Evolutionary conservation across 169 alveolate genomes (phyloP).

Genomic region (Plasmodium ovale): DNA sequence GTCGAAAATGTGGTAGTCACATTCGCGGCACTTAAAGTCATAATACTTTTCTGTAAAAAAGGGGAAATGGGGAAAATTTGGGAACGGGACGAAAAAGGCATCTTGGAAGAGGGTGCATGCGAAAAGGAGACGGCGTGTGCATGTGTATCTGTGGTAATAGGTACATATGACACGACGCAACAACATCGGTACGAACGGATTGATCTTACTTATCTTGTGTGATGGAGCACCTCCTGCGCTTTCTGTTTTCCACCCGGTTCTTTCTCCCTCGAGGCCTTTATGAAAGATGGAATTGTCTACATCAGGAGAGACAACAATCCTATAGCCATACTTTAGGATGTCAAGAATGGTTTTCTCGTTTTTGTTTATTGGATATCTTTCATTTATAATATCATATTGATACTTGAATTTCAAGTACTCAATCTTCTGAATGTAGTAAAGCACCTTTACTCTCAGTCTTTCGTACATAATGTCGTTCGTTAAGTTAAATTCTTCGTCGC

Average conservation of each 20-base stretch:
- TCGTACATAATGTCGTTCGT: slow-evolving; percentile 53
- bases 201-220: too few species aligned
- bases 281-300: slow-evolving; percentile 56
- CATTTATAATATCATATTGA: slow-evolving; percentile 65
- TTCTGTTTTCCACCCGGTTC: background rate
- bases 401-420: slow-evolving; percentile 47
- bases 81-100: background rate
- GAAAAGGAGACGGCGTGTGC: background rate
- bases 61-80: background rate
- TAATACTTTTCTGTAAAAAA: slow-evolving; percentile 46
- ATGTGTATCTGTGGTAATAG: background rate
- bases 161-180: too few species aligned
- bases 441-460: slow-evolving; percentile 40
- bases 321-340: slow-evolving; percentile 36
- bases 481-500: slow-evolving; percentile 22
- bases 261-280: background rate
- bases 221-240: background rate
- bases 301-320: slow-evolving; percentile 51
- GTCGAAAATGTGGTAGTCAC: slow-evolving; percentile 52
- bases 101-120: background rate
- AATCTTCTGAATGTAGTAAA: slow-evolving; percentile 27
- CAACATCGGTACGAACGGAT: too few species aligned
- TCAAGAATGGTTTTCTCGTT: slow-evolving; percentile 56
- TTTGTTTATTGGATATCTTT: slow-evolving; percentile 39
- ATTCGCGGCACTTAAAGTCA: slow-evolving; percentile 48